Evolutionary conservation across 306 rosid genomes (phyloP).

Genomic region (Cucumis cinereus): DNA sequence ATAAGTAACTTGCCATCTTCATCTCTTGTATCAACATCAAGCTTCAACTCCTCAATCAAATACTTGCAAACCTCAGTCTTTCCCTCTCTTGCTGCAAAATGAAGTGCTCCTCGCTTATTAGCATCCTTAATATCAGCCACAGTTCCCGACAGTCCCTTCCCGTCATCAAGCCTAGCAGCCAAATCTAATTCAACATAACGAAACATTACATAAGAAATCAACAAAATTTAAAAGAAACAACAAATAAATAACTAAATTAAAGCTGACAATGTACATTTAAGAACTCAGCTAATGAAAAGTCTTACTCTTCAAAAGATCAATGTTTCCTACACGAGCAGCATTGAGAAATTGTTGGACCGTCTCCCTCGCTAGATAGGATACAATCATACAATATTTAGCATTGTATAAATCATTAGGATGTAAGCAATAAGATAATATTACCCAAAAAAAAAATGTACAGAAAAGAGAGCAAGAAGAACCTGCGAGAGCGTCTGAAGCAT

Average conservation of each 20-base stretch:
- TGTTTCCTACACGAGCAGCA: conserved; percentile 68
- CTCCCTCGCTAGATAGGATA: conserved; percentile 49
- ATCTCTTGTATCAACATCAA: conserved; percentile 58
- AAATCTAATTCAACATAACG: conserved; percentile 27
- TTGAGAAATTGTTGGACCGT: conserved; percentile 70
- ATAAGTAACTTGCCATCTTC: conserved; percentile 51
- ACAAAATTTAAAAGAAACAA: background rate
- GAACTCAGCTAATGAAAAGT: background rate
- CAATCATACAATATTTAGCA: background rate
- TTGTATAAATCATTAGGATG: background rate
- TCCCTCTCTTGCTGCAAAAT: conserved; percentile 84
- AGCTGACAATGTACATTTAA: background rate
- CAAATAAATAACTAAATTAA: background rate
- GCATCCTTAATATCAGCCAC: conserved; percentile 79
- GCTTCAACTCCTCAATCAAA: conserved; percentile 66
- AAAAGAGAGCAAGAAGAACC: conserved; percentile 22
- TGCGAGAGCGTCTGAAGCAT: conserved; percentile 87
- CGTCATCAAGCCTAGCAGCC: conserved; percentile 64
- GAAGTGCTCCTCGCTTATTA: conserved; percentile 86
- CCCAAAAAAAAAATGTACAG: background rate
- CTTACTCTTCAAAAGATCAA: conserved; percentile 77
- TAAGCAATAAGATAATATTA: background rate
- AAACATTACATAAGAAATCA: background rate
- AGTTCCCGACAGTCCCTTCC: conserved; percentile 47
- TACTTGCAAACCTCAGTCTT: conserved; percentile 65